A percentile compares a stretch with the other conserved stretches of the same genome.
phyloP scores from a whole-genome alignment of 148 eudicot species.

The Camellia granthamiana region DNA sequence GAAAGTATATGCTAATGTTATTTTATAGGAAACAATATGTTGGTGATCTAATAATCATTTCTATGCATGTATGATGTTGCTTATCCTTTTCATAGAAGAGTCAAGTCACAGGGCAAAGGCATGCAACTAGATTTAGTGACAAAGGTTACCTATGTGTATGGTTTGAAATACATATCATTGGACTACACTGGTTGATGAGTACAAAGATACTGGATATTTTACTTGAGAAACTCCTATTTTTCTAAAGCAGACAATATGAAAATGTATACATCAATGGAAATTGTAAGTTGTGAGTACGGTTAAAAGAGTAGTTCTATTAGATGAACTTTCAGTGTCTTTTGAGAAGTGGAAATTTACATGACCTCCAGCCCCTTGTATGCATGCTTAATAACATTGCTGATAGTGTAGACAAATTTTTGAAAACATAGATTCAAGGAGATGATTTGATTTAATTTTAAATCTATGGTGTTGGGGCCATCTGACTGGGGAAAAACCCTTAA shows the following conservation, averaged over 20 bases:
- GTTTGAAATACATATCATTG: not conserved
- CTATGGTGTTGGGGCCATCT: not conserved
- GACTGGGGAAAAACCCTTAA: no score
- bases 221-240: not conserved
- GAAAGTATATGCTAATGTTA: not conserved
- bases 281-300: not conserved
- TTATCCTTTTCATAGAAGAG: not conserved
- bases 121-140: not conserved
- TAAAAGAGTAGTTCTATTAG: not conserved
- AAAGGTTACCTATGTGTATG: not conserved
- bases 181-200: not conserved
- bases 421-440: slow-evolving; percentile 3
- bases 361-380: not conserved
- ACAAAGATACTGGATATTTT: not conserved
- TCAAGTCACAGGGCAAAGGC: not conserved
- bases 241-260: not conserved
- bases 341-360: not conserved
- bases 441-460: not conserved
- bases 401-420: not conserved
- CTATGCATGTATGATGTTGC: not conserved
- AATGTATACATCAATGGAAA: not conserved
- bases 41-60: not conserved
- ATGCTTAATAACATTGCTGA: not conserved
- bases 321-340: not conserved
- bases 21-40: not conserved